Evolutionary conservation across 2,329 filamentous ascomycete genomes (phyloP).

Genomic region (Diplodia seriata): DNA sequence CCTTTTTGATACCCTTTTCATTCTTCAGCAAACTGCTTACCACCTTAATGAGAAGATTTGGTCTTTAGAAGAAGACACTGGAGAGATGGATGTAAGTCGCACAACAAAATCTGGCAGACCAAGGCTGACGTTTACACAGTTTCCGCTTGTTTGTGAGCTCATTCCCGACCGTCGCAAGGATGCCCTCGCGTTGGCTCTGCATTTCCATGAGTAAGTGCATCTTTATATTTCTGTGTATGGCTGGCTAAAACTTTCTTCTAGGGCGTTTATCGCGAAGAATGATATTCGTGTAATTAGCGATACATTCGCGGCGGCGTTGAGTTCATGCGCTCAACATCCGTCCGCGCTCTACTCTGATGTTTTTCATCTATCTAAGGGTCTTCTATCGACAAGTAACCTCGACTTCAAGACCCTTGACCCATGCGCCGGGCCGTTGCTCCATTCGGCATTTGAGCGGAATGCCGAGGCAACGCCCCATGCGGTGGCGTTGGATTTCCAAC

Average conservation of each 20-base stretch:
- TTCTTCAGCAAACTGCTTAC: conserved; percentile 71
- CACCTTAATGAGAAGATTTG: conserved; percentile 58
- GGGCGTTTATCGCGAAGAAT: conserved; percentile 38
- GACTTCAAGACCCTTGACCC: conserved; percentile 33
- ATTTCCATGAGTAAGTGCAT: conserved; percentile 53
- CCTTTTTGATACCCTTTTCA: conserved; percentile 81
- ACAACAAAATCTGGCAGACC: neutral
- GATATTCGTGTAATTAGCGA: conserved; percentile 42
- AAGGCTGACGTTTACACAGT: conserved; percentile 41
- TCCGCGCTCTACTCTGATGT: conserved; percentile 39
- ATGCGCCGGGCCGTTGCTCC: conserved; percentile 39
- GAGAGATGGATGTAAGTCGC: conserved; percentile 66
- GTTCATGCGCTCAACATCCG: conserved; percentile 39
- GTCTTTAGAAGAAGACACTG: conserved; percentile 58
- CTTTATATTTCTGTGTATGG: no score
- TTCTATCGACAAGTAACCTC: conserved; percentile 42
- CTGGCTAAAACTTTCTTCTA: neutral
- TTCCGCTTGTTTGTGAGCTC: conserved; percentile 79
- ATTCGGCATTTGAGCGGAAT: conserved; percentile 50
- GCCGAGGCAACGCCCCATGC: conserved; percentile 40
- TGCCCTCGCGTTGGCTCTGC: conserved; percentile 64
- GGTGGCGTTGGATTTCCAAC: conserved; percentile 50
- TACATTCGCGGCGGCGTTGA: conserved; percentile 41
- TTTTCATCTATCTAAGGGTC: conserved; percentile 36
- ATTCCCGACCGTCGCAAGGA: conserved; percentile 63